Base-by-base conservation (phyloP, 495 filamentous ascomycete genomes). In the Xylaria cubensis region DNA sequence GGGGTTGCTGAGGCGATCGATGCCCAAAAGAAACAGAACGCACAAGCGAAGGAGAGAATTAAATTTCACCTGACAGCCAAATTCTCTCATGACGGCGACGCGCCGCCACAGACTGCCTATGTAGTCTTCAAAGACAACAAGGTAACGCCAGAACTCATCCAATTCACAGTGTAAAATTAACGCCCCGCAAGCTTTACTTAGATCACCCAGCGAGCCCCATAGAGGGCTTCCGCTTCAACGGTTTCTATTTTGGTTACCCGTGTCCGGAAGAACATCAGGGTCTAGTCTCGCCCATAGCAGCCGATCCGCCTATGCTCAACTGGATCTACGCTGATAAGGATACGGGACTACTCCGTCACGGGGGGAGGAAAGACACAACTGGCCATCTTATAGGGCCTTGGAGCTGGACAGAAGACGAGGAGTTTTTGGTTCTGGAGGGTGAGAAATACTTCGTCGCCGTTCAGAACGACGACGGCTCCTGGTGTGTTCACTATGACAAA, bases 301-400 rank as follows among this genome's bases (percentile, higher is more conserved):
- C 88, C 66, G 86, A 89, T 70, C 88, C 88, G 5, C 89, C 89
- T 21, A 84, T 87, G 82, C 84, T 91, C 36, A 89, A 90, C 81
- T 91, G 89, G 89, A 86, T 91, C 13, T 91, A 87, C 69, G 84
- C 88, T 70, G 87, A 90, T 80, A 83, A 86, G 71, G 86, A 87
- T 73, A 88, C 82, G 39, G 80, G 84, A 67, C 77, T 88, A 74
- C 79, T 90, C 51, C 85, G 85, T 71, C 87, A 90, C 72, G 88
- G 88, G 0, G 80, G 83, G 3, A 82, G 84, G 41, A 81, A 82
- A 67, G 85, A 83, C 56, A 86, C 81, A 66, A 29, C 82, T 74
- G 82, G 83, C 0, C 84, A 90, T 72, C 74, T 84, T 9, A 80
- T 88, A 50, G 88, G 88, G 12, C 87, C 88, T 0, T 90, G 87